phyloP scores from a whole-genome alignment of 2,329 filamentous ascomycete genomes.

The Clonostachys byssicola region DNA sequence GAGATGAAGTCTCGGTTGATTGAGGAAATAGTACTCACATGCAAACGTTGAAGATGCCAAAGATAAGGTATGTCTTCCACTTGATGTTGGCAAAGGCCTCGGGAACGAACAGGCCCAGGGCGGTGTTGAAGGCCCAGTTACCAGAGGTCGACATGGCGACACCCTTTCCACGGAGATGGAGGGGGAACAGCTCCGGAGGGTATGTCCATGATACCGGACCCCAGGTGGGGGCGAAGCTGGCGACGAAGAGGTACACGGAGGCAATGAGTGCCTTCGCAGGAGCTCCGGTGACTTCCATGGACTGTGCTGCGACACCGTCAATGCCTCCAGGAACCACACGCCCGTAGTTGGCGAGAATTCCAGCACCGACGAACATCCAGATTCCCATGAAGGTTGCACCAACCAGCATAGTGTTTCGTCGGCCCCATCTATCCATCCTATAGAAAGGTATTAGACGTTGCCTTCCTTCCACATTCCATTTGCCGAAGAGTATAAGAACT shows the following conservation, averaged over 20 bases:
- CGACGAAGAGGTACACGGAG: constrained; percentile 62
- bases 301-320: constrained; percentile 37
- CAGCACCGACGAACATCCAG: constrained; percentile 53
- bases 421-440: constrained; percentile 70
- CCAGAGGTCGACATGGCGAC: constrained; percentile 5
- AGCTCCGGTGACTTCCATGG: constrained; percentile 36
- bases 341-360: constrained; percentile 43
- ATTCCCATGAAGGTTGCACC: constrained; percentile 62
- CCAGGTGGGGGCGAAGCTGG: constrained; percentile 38
- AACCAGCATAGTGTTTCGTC: constrained; percentile 62
- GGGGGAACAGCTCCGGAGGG: constrained; percentile 11
- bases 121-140: constrained; percentile 8
- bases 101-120: constrained; percentile 8
- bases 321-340: constrained; percentile 33
- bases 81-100: constrained; percentile 10
- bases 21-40: constrained; percentile 4
- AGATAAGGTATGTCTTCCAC: constrained; percentile 14
- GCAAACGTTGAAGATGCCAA: constrained; percentile 9
- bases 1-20: too few relatives aligned
- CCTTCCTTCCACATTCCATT: neutral
- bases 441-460: too few relatives aligned
- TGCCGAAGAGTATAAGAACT: neutral
- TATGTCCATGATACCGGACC: constrained; percentile 39
- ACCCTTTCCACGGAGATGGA: constrained; percentile 8
- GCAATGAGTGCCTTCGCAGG: constrained; percentile 61